Conservation (phyloP, 495 filamentous ascomycete genomes). For the Aspergillus mulundensis region DNA sequence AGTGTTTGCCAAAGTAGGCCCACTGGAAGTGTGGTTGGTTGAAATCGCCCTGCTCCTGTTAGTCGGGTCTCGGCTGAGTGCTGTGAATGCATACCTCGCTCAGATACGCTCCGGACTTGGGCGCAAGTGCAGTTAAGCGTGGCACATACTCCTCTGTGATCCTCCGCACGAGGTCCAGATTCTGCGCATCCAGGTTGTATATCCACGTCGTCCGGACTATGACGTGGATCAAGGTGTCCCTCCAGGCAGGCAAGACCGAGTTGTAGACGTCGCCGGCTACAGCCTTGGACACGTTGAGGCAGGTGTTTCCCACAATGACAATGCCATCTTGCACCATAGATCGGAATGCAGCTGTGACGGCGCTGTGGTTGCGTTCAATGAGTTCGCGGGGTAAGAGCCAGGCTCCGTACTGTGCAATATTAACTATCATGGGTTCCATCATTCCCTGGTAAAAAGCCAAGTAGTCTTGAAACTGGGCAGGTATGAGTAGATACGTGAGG, state of each 20-base stretch:
- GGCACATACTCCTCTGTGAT: slow-evolving; percentile 41
- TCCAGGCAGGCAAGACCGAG: slow-evolving; percentile 56
- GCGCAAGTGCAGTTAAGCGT: slow-evolving; percentile 29
- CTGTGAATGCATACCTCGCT: slow-evolving; percentile 23
- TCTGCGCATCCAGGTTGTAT: slow-evolving; percentile 30
- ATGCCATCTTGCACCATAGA: slow-evolving; percentile 40
- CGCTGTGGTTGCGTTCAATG: slow-evolving; percentile 38
- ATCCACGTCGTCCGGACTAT: slow-evolving; percentile 35
- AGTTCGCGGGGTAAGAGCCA: no score
- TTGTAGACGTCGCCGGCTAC: slow-evolving; percentile 47
- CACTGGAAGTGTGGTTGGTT: slow-evolving; percentile 47
- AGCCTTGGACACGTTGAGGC: slow-evolving; percentile 32
- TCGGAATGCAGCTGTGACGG: slow-evolving; percentile 34
- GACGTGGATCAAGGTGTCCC: slow-evolving; percentile 43
- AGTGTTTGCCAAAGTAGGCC: slow-evolving; percentile 50
- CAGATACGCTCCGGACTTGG: slow-evolving; percentile 33
- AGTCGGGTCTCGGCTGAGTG: not conserved
- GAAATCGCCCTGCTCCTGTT: slow-evolving; percentile 30
- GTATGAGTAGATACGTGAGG: no score
- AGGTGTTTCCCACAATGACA: slow-evolving; percentile 38
- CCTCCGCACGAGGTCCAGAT: slow-evolving; percentile 29
- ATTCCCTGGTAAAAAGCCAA: no score
- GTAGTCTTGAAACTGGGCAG: no score
- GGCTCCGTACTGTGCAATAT: no score
- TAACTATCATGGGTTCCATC: no score